phyloP scores from a whole-genome alignment of 2,329 filamentous ascomycete species.

The Aspergillus sp. region DNA sequence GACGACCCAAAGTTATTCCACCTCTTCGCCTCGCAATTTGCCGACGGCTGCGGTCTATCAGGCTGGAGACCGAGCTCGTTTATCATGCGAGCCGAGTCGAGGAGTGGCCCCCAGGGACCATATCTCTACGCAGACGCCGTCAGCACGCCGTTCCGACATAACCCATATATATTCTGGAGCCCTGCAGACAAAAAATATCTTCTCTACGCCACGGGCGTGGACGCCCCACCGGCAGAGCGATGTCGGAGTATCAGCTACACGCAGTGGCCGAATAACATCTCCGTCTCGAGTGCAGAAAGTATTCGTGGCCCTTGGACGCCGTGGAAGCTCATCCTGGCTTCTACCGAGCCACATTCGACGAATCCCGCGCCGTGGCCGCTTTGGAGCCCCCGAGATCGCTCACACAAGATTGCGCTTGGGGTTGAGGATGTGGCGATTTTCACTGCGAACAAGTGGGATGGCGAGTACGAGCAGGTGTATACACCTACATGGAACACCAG shows the following conservation, averaged over 20 bases:
- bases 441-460: slow-evolving; percentile 15
- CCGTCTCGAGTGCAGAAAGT: slow-evolving; percentile 15
- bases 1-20: slow-evolving; percentile 47
- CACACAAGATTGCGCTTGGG: slow-evolving; percentile 10
- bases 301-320: slow-evolving; percentile 9
- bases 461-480: slow-evolving; percentile 18
- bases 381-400: slow-evolving; percentile 7
- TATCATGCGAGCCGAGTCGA: slow-evolving; percentile 52
- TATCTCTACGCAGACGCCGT: slow-evolving; percentile 50
- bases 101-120: slow-evolving; percentile 49
- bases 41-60: slow-evolving; percentile 50
- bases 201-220: slow-evolving; percentile 52
- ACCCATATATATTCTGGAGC: slow-evolving; percentile 52
- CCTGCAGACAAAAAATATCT: slow-evolving; percentile 51
- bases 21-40: slow-evolving; percentile 53
- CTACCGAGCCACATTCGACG: slow-evolving; percentile 11
- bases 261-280: slow-evolving; percentile 20
- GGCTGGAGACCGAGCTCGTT: slow-evolving; percentile 55
- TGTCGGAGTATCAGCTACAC: slow-evolving; percentile 20
- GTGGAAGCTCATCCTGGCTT: slow-evolving; percentile 8
- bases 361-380: slow-evolving; percentile 21
- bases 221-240: slow-evolving; percentile 28
- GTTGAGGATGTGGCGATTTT: slow-evolving; percentile 24
- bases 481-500: slow-evolving; percentile 13
- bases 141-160: slow-evolving; percentile 52